Percentiles rank a stretch among this genome's conserved stretches.
Conservation (phyloP, 208 protist species). For the Naegleria lovaniensis region DNA sequence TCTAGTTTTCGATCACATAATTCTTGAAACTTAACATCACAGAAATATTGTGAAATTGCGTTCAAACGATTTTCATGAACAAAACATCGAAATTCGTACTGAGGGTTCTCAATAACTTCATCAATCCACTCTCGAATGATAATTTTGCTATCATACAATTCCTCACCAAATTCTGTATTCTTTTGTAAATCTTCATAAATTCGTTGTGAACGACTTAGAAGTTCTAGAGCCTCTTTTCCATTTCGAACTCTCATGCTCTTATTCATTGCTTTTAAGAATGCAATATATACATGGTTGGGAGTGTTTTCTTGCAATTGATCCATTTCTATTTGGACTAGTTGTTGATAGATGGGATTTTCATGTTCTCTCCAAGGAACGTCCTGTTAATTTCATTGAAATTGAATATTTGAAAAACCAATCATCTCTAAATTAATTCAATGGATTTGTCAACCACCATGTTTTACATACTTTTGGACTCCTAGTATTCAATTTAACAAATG, state of each 20-base stretch:
- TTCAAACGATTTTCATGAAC: not conserved
- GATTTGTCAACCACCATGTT: too few species aligned
- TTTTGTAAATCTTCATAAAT: not conserved
- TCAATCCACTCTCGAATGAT: not conserved
- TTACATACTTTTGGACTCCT: not conserved
- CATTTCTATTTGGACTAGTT: not conserved
- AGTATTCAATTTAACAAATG: not conserved
- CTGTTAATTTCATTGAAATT: not conserved
- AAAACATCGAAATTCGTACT: not conserved
- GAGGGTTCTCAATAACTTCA: not conserved
- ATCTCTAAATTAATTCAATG: too few species aligned
- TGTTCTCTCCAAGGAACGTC: not conserved
- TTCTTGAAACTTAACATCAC: not conserved
- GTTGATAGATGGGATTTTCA: not conserved
- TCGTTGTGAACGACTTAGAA: not conserved
- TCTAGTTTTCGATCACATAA: not conserved
- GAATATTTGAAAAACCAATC: too few species aligned
- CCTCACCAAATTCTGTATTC: not conserved
- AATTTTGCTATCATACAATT: not conserved
- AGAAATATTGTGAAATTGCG: not conserved
- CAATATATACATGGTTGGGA: not conserved
- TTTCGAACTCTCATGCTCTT: not conserved
- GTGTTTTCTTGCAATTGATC: not conserved
- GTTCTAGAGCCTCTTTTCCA: not conserved
- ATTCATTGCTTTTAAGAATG: not conserved